Base-by-base conservation (phyloP, 768 basidiomycete genomes). In the Termitomyces heimii region DNA sequence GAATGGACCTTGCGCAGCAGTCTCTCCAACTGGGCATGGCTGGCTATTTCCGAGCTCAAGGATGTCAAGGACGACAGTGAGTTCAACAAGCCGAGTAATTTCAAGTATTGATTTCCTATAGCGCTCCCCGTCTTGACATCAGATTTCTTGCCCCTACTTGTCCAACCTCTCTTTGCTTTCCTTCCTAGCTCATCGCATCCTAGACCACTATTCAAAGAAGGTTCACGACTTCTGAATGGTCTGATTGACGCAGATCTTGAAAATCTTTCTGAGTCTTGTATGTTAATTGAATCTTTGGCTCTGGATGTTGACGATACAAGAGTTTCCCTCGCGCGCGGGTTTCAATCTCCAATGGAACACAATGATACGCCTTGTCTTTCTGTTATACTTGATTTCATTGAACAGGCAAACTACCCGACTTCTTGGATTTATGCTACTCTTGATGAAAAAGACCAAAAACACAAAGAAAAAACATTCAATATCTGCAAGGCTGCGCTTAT, bases 401-500 rank as follows among this genome's bases (percentile, higher is more conserved):
- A 92, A 58, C 71, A 77, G 53, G 91, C 86, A 7, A 77, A 75
- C 53, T 89, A 89, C 62, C 83, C 86, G 2, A 74, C 81, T 4
- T 75, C 82, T 26, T 93, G 91, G 91, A 72, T 73, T 49, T 71
- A 69, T 45, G 67, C 76, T 13, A 64, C 73, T 8, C 69, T 76
- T 39, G 71, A 70, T 1, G 85, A 83, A 37, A 65, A 73, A 45
- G 82, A 89, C 56, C 74, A 75, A 57, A 75, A 77, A 57, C 72
- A 75, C 48, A 86, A 82, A 70, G 83, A 89, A 67, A 88, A 88
- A 67, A 78, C 80, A 2, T 88, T 95, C 60, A 83, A 85, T 62
- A 81, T 86, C 29, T 92, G 91, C 73, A 95, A 94, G 71, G 88
- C 86, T 4, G 92, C 90, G 0, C 75, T 94, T 9, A 86, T 94